phyloP scores from a whole-genome alignment of 805 yeast genomes.

The Myxozyma geophila region DNA sequence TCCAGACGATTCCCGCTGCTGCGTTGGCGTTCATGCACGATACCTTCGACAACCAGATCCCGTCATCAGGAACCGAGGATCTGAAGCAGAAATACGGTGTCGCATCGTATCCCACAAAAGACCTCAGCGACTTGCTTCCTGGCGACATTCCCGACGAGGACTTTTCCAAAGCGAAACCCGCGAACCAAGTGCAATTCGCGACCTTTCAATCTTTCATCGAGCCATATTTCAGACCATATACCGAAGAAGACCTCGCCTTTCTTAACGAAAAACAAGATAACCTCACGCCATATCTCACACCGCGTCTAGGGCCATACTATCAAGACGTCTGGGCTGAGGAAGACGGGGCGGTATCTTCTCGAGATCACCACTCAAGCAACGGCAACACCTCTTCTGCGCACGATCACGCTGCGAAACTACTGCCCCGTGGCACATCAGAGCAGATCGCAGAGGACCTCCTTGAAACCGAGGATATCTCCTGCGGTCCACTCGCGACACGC shows the following conservation, averaged over 20 bases:
- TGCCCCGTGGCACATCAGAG: constrained; percentile 65
- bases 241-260: constrained; percentile 81
- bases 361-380: constrained; percentile 3
- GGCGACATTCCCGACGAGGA: constrained; percentile 88
- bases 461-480: constrained; percentile 75
- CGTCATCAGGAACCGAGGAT: constrained; percentile 73
- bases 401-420: constrained; percentile 22
- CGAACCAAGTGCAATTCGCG: constrained; percentile 88
- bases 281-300: constrained; percentile 62
- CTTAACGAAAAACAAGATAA: constrained; percentile 56
- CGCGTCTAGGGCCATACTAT: constrained; percentile 82
- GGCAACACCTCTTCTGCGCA: background rate
- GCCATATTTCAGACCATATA: constrained; percentile 75
- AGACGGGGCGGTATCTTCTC: constrained; percentile 48
- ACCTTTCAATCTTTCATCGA: constrained; percentile 87
- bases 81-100: constrained; percentile 81
- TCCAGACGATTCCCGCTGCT: constrained; percentile 32
- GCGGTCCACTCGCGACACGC: constrained; percentile 90
- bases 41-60: constrained; percentile 43
- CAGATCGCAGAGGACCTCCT: constrained; percentile 62
- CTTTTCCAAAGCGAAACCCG: constrained; percentile 78
- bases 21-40: constrained; percentile 31
- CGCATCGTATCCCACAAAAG: constrained; percentile 83
- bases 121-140: constrained; percentile 74
- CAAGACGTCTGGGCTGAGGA: constrained; percentile 86